Evolutionary conservation across 257 asterid species (phyloP), one percentile per base, ranked within the genome.

Genomic region (Orobanche coerulescens): DNA sequence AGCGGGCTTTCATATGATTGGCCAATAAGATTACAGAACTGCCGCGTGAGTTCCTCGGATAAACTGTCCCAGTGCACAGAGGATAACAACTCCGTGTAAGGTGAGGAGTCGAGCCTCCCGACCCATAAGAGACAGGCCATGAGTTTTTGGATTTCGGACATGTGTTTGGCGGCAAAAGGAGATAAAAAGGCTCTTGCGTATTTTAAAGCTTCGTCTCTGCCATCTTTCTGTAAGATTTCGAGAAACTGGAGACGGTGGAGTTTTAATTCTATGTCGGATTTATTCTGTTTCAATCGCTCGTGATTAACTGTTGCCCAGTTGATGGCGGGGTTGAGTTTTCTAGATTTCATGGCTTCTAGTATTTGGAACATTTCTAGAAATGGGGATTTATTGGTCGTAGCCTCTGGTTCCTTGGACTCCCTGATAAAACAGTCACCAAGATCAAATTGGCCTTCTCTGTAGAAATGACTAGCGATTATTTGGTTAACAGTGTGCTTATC

Each of bases 391-490:
- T 66, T 67, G 11, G 76, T 67, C 19, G 75, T 73, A 55, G 85
- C 82, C 51, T 81, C 88, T 10, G 78, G 74, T 80, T 77, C 95
- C 7, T 62, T 25, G 16, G 84, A 79, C 72, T 88, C 95, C 0
- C 68, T 57, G n/a, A 80, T 61, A 31, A 88, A 89, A 71, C 72
- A 71, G 72, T 92, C 98, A 15, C 97, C 95, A 31, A 92, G 71
- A 31, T 86, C 95, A 69, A 88, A 89, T 65, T 63, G 87, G 60
- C 95, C 95, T 72, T 81, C 91, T 54, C 95, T 81, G 69, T 80
- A 86, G 73, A 92, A 88, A 73, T 92, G 96, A 76, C 82, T 73
- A 47, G 95, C 94, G 22, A 92, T 82, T 65, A 92, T 82, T 72
- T 82, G 84, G 78, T 92, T 82, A 18, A 92, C 74, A 0, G 81